phyloP scores from a whole-genome alignment of 1,284 basidiomycete genomes.

The Prillingera fragicola region DNA sequence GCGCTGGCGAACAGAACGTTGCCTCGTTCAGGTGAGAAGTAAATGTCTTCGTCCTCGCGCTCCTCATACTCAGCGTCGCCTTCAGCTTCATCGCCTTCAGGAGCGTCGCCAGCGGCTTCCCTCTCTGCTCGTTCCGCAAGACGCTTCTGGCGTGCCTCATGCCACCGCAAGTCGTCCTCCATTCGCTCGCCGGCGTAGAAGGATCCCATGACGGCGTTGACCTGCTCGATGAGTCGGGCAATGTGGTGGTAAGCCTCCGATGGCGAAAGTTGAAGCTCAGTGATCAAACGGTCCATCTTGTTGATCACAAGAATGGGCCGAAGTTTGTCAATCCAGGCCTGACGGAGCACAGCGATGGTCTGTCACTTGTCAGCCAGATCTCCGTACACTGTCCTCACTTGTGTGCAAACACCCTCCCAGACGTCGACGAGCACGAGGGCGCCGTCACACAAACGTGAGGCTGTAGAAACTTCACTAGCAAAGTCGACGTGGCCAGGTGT shows the following conservation, averaged over 20 bases:
- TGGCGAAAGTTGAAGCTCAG: conserved; percentile 86
- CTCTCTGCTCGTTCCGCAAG: conserved; percentile 66
- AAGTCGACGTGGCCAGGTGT: conserved; percentile 99
- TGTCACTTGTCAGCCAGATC: conserved; percentile 41
- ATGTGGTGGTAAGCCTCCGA: conserved; percentile 93
- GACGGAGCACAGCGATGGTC: conserved; percentile 91
- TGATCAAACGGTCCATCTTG: conserved; percentile 92
- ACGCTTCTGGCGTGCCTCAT: conserved; percentile 81
- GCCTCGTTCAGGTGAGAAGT: conserved; percentile 92
- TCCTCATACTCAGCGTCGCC: conserved; percentile 66
- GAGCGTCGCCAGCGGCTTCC: conserved; percentile 36
- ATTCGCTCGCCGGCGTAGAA: conserved; percentile 96
- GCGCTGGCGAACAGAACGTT: conserved; percentile 97
- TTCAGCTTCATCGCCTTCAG: conserved; percentile 21
- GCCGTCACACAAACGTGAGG: conserved; percentile 89
- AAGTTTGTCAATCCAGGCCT: conserved; percentile 88
- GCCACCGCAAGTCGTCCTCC: conserved; percentile 92
- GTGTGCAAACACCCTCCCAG: conserved; percentile 97
- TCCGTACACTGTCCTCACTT: conserved; percentile 55
- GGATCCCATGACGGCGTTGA: conserved; percentile 95
- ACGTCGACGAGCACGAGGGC: conserved; percentile 96
- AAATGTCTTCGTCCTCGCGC: conserved; percentile 94
- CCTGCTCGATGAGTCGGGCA: conserved; percentile 87
- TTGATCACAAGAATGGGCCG: conserved; percentile 93
- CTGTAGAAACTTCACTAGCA: conserved; percentile 91